phyloP scores from a whole-genome alignment of 2,329 filamentous ascomycete genomes.

The Aphanoascus verrucosus region DNA sequence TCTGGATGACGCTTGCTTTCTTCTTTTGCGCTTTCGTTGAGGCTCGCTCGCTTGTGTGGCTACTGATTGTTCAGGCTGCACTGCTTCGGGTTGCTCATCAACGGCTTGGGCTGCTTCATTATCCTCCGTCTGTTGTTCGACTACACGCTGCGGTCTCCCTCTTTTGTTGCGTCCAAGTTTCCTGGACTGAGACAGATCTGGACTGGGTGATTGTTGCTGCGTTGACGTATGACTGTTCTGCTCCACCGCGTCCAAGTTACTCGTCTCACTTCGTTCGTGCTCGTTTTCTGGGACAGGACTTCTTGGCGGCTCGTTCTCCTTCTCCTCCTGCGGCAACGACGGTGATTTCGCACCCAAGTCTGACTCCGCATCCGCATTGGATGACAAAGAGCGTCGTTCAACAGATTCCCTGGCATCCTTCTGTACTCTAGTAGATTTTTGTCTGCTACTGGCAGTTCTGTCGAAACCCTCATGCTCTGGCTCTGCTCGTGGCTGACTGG shows the following conservation, averaged over 20 bases:
- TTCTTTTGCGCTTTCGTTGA: constrained; percentile 16
- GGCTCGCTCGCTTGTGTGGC: neutral
- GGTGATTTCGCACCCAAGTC: neutral
- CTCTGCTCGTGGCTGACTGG: neutral
- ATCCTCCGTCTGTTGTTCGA: neutral
- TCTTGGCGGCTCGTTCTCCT: neutral
- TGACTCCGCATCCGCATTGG: neutral
- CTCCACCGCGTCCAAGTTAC: neutral
- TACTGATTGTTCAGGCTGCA: constrained; percentile 10
- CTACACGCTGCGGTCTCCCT: neutral
- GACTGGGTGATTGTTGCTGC: neutral
- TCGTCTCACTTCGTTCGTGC: neutral
- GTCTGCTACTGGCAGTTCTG: neutral
- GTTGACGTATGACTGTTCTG: neutral
- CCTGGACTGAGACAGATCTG: neutral
- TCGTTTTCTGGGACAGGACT: neutral
- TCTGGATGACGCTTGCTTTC: constrained; percentile 12
- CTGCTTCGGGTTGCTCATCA: constrained; percentile 1
- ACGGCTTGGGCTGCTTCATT: neutral
- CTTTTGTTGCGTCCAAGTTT: neutral
- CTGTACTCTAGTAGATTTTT: neutral
- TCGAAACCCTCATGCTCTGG: neutral
- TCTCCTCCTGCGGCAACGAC: constrained; percentile 1
- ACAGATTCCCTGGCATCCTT: neutral
- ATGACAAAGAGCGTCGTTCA: neutral